These are phyloP conservation scores for Brasilioporus rufonigricans DNA, from an alignment of 768 basidiomycete genomes.

Conservation along the genomic window DNA sequence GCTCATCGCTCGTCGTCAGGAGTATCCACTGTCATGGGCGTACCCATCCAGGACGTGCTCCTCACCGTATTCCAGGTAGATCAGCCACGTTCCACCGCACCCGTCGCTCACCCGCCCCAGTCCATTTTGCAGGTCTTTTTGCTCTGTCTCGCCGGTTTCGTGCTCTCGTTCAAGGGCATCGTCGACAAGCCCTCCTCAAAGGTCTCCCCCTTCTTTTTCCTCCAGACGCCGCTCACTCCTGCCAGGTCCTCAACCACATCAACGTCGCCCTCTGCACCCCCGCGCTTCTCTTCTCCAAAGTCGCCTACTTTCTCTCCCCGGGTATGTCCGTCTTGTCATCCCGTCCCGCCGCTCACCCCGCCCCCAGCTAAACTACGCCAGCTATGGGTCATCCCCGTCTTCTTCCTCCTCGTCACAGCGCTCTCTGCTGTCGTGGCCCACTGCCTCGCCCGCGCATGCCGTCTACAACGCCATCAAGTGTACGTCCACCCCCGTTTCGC, in stretches of 20 bases:
- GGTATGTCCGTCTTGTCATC: conserved; percentile 37
- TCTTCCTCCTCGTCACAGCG: conserved; percentile 75
- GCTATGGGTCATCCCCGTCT: conserved; percentile 82
- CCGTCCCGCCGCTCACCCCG: background rate
- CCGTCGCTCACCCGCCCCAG: conserved; percentile 35
- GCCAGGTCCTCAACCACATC: conserved; percentile 71
- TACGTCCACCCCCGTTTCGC: conserved; percentile 29
- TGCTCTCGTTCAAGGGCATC: conserved; percentile 74
- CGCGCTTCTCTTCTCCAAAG: conserved; percentile 88
- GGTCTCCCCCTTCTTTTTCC: conserved; percentile 36
- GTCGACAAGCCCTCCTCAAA: conserved; percentile 89
- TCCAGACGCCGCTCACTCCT: background rate
- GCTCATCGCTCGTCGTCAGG: background rate
- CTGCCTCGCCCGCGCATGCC: conserved; percentile 56
- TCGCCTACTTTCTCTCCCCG: conserved; percentile 88
- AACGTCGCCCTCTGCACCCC: conserved; percentile 91
- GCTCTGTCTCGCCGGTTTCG: conserved; percentile 79
- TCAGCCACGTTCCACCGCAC: rapidly evolving
- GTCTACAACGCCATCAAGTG: conserved; percentile 77
- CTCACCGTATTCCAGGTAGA: conserved; percentile 32
- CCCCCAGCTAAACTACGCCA: conserved; percentile 67
- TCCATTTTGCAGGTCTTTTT: conserved; percentile 89
- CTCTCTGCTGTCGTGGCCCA: conserved; percentile 72
- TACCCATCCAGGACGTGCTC: conserved; percentile 17
- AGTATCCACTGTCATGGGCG: conserved; percentile 3